Conservation (phyloP, 306 rosid genomes). For the Malus sylvestris region DNA sequence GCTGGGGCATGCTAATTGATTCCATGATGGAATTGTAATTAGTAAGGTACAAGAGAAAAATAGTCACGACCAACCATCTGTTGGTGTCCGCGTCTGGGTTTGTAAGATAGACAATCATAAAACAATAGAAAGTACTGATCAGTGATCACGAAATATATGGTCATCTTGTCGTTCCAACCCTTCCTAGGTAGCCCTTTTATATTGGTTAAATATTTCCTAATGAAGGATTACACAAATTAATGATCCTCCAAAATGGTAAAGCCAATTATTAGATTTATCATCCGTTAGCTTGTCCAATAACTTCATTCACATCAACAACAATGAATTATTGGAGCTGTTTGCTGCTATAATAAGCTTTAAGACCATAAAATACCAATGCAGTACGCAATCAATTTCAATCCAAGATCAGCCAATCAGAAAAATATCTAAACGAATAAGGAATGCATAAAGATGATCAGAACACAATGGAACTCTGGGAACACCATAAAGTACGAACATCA, state of each 20-base stretch:
- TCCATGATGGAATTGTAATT: too few relatives aligned
- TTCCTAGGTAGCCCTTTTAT: neutral
- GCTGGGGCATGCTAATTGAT: too few relatives aligned
- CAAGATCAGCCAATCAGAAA: neutral
- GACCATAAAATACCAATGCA: neutral
- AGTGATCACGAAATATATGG: neutral
- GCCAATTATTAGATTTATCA: neutral
- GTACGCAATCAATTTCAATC: neutral
- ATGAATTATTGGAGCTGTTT: neutral
- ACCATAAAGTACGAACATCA: neutral
- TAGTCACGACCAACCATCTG: too few relatives aligned
- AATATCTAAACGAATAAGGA: neutral
- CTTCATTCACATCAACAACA: neutral
- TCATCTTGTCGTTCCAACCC: neutral
- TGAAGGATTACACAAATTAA: neutral
- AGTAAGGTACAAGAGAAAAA: too few relatives aligned
- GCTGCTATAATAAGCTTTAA: neutral
- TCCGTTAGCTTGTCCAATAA: neutral
- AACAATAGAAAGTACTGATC: neutral
- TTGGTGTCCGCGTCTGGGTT: neutral
- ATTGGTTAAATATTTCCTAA: neutral
- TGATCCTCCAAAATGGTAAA: neutral
- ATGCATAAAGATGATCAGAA: neutral
- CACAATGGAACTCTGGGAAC: neutral
- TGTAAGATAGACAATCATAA: neutral